Percentiles rank a stretch among this genome's conserved stretches.
phyloP scores from a whole-genome alignment of 192 early-diverging fungal species.

The Coemansia sp. region DNA sequence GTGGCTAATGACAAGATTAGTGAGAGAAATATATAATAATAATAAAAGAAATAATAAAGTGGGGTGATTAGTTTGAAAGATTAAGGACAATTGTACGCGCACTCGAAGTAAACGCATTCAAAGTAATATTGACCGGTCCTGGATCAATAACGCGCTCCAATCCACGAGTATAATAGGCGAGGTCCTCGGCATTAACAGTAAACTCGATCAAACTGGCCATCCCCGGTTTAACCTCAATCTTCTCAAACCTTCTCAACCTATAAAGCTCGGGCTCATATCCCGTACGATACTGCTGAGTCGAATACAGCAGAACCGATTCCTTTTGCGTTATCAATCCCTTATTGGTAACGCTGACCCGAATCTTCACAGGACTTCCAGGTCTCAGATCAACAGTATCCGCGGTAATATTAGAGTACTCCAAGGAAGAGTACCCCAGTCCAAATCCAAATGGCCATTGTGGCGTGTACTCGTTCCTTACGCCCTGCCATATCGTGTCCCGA shows the following conservation, averaged over 20 bases:
- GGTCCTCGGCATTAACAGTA: slow-evolving; percentile 40
- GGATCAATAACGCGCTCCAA: slow-evolving; percentile 31
- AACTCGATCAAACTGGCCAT: slow-evolving; percentile 21
- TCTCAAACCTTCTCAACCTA: slow-evolving; percentile 60
- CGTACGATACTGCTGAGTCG: slow-evolving; percentile 56
- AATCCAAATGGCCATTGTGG: slow-evolving; percentile 63
- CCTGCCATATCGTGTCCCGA: slow-evolving; percentile 49
- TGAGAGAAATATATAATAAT: slow-evolving; percentile 4
- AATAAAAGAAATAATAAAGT: not conserved
- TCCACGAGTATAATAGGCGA: slow-evolving; percentile 35
- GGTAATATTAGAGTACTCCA: slow-evolving; percentile 55
- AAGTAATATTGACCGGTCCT: slow-evolving; percentile 36
- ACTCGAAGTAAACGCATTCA: slow-evolving; percentile 36
- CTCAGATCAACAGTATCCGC: slow-evolving; percentile 3
- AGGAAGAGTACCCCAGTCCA: slow-evolving; percentile 58
- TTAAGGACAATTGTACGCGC: slow-evolving; percentile 27
- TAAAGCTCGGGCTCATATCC: slow-evolving; percentile 61
- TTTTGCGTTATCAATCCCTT: slow-evolving; percentile 39
- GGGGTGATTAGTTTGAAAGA: not conserved
- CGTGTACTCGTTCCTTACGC: slow-evolving; percentile 46
- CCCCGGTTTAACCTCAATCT: slow-evolving; percentile 20
- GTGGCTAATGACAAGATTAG: too few species aligned
- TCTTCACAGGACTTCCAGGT: slow-evolving; percentile 19
- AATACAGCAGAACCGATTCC: slow-evolving; percentile 61
- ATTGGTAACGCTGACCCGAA: slow-evolving; percentile 53